These are phyloP conservation scores for Nothophoma quercina DNA, from an alignment of 2,329 filamentous ascomycete genomes.

Conservation along the genomic window DNA sequence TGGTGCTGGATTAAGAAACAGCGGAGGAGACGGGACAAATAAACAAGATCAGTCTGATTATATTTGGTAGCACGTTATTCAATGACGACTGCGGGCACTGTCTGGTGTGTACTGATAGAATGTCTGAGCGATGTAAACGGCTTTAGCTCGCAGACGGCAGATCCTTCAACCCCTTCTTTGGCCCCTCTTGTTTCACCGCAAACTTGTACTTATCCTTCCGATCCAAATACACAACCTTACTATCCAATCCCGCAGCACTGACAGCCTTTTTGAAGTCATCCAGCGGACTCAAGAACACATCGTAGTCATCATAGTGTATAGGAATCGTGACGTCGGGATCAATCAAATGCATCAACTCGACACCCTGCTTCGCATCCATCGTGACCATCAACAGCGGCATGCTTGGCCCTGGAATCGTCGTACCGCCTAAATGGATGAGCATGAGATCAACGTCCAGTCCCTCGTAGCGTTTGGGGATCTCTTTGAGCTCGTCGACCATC, in stretches of 20 bases:
- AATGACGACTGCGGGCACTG: too few relatives aligned
- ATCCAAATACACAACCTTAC: conserved; percentile 68
- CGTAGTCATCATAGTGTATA: conserved; percentile 55
- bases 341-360: conserved; percentile 67
- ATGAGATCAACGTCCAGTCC: conserved; percentile 68
- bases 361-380: conserved; percentile 70
- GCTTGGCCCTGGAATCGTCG: conserved; percentile 67
- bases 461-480: conserved; percentile 65
- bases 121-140: too few relatives aligned
- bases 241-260: conserved; percentile 57
- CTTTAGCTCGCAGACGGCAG: neutral
- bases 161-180: conserved; percentile 4
- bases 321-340: conserved; percentile 69
- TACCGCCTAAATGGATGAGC: conserved; percentile 71
- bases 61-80: too few relatives aligned
- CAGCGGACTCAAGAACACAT: conserved; percentile 66
- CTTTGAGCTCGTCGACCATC: conserved; percentile 66
- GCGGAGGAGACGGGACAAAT: too few relatives aligned
- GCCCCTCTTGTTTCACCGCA: conserved; percentile 49
- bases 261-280: conserved; percentile 67
- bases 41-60: too few relatives aligned
- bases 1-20: conserved; percentile 55
- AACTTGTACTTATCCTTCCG: conserved; percentile 66
- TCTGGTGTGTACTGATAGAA: too few relatives aligned
- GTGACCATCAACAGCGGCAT: conserved; percentile 71